Conservation (phyloP, 768 basidiomycete genomes). For the Boletus barrowsii region DNA sequence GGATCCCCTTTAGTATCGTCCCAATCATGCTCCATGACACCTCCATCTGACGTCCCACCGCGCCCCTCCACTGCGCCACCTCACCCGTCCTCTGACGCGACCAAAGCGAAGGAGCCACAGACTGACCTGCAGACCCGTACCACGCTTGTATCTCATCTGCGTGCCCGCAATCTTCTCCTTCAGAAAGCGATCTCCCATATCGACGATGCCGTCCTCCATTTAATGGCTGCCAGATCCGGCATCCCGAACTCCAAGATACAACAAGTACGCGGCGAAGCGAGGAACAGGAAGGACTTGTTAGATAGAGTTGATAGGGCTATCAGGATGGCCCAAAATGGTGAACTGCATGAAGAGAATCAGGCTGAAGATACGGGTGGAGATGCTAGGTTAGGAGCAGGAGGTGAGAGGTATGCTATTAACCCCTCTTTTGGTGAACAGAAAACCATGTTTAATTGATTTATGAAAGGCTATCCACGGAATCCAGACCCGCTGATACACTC, state of each 20-base stretch:
- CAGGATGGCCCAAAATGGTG: constrained; percentile 25
- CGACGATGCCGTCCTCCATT: constrained; percentile 29
- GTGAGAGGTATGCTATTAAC: constrained; percentile 15
- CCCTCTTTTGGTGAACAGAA: constrained; percentile 1
- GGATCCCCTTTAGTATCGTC: constrained; percentile 3
- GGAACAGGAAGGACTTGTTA: constrained; percentile 30
- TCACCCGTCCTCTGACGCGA: constrained; percentile 15
- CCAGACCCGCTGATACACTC: constrained; percentile 1
- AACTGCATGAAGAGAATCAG: constrained; percentile 7
- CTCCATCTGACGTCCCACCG: constrained; percentile 14
- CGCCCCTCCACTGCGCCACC: constrained; percentile 30
- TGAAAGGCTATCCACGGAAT: constrained; percentile 11
- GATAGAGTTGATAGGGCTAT: constrained; percentile 30
- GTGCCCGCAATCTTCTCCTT: constrained; percentile 30
- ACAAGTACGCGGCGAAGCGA: constrained; percentile 30
- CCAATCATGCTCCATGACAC: constrained; percentile 10
- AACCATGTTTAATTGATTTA: constrained; percentile 5
- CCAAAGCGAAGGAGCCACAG: constrained; percentile 11
- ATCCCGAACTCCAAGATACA: constrained; percentile 31
- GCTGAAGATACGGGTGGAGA: not conserved
- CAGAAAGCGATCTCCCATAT: constrained; percentile 32
- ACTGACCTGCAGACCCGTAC: constrained; percentile 13
- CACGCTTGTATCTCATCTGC: constrained; percentile 27
- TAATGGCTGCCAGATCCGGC: constrained; percentile 32
- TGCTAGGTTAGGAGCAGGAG: not conserved